Evolutionary conservation across 371 early-diverging fungal species (phyloP).

Genomic region (Smittium culicis): DNA sequence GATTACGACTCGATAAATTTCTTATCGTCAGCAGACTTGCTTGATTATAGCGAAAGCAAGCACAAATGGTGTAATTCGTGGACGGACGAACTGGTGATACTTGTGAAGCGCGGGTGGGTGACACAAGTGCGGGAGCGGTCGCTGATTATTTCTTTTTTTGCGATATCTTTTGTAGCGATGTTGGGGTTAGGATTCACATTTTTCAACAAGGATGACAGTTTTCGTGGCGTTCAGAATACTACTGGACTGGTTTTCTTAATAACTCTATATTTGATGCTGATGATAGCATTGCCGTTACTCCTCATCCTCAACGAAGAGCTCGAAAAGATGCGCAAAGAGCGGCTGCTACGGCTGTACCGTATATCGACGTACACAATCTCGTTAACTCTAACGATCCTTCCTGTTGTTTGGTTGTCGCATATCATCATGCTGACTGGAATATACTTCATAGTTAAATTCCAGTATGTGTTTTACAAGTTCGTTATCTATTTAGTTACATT

Average conservation of each 20-base stretch:
- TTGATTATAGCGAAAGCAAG: neutral
- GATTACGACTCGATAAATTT: neutral
- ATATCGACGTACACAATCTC: conserved; percentile 27
- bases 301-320: conserved; percentile 23
- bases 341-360: conserved; percentile 22
- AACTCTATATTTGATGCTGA: conserved; percentile 23
- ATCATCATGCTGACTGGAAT: conserved; percentile 24
- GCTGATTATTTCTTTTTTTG: conserved; percentile 18
- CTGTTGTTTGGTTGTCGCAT: conserved; percentile 21
- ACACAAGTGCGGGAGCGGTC: conserved; percentile 18
- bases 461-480: conserved; percentile 12
- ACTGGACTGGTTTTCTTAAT: conserved; percentile 32
- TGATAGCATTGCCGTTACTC: conserved; percentile 22
- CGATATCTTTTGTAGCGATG: conserved; percentile 7
- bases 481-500: conserved; percentile 16
- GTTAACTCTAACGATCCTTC: conserved; percentile 21
- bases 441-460: conserved; percentile 31
- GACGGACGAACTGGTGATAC: conserved; percentile 15
- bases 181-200: conserved; percentile 20
- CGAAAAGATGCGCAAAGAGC: conserved; percentile 28
- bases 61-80: conserved; percentile 12
- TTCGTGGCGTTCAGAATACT: conserved; percentile 28
- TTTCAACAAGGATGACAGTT: conserved; percentile 17
- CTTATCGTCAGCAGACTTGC: neutral
- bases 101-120: conserved; percentile 20